A percentile compares a stretch with the other conserved stretches of the same genome.
Conservation (phyloP, 2,329 filamentous ascomycete genomes). For the Alternaria burnsii region DNA sequence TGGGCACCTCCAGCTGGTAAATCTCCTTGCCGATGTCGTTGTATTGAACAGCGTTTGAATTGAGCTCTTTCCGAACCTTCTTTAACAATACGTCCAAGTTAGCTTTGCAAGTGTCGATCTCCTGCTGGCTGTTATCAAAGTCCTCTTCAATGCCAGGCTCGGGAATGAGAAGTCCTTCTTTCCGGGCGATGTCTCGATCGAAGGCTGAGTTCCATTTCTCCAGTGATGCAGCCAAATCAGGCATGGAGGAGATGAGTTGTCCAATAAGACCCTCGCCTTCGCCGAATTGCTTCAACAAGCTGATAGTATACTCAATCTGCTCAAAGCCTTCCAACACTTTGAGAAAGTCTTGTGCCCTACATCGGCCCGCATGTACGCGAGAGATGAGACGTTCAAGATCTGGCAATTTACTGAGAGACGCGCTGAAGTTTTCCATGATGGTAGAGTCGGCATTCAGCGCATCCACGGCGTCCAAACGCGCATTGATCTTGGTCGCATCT, state of each 20-base stretch:
- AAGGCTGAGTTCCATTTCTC: conserved; percentile 92
- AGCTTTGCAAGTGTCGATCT: conserved; percentile 76
- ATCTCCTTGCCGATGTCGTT: conserved; percentile 93
- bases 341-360: conserved; percentile 90
- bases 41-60: conserved; percentile 68
- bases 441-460: conserved; percentile 84
- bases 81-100: conserved; percentile 76
- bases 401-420: conserved; percentile 88
- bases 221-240: conserved; percentile 77
- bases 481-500: conserved; percentile 87
- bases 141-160: conserved; percentile 88
- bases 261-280: conserved; percentile 85
- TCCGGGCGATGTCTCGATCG: conserved; percentile 79
- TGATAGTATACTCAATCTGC: conserved; percentile 95
- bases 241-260: conserved; percentile 84
- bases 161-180: conserved; percentile 83
- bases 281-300: conserved; percentile 75
- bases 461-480: conserved; percentile 92
- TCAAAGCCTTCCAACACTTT: conserved; percentile 95
- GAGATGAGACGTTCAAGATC: conserved; percentile 95
- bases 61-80: conserved; percentile 75
- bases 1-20: conserved; percentile 90
- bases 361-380: conserved; percentile 90
- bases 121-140: conserved; percentile 83
- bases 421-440: conserved; percentile 85